Percentiles rank a stretch among this genome's conserved stretches.
phyloP scores from a whole-genome alignment of 345 rosid genomes.

The Eucalyptus melliodora region DNA sequence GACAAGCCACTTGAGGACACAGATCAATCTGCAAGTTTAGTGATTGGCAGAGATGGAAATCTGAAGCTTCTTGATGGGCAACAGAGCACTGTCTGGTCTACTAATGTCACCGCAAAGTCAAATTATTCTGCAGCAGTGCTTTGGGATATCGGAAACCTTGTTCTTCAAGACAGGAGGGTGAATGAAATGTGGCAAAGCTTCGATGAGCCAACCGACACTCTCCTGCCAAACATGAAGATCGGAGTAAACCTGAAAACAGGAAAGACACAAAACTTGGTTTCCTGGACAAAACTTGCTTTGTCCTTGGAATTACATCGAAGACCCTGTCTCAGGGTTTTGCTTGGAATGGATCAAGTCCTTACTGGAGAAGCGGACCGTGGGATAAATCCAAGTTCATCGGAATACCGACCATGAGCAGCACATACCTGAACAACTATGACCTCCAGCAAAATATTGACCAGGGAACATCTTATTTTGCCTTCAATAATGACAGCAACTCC shows the following conservation, averaged over 20 bases:
- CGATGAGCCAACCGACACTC: constrained; percentile 21
- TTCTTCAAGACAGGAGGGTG: neutral
- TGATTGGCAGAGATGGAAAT: neutral
- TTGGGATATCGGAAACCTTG: constrained; percentile 14
- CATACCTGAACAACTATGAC: neutral
- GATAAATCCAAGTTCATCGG: neutral
- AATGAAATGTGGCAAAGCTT: constrained; percentile 23
- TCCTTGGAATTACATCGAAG: neutral
- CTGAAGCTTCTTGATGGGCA: constrained; percentile 3
- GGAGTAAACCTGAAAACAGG: constrained; percentile 4
- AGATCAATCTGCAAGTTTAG: neutral
- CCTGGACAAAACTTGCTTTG: constrained; percentile 13
- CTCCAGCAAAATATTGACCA: neutral
- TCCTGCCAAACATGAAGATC: constrained; percentile 15
- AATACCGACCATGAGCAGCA: neutral
- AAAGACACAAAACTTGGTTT: neutral
- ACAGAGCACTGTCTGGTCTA: constrained; percentile 6
- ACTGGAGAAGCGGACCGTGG: neutral
- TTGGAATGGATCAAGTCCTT: neutral
- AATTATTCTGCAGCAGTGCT: neutral
- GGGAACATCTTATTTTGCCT: neutral
- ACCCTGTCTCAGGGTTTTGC: constrained; percentile 13
- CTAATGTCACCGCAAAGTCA: neutral
- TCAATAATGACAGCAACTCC: neutral
- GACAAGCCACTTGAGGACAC: constrained; percentile 5